Evolutionary conservation across 257 asterid genomes (phyloP).

Genomic region (Solanum lignicaule): DNA sequence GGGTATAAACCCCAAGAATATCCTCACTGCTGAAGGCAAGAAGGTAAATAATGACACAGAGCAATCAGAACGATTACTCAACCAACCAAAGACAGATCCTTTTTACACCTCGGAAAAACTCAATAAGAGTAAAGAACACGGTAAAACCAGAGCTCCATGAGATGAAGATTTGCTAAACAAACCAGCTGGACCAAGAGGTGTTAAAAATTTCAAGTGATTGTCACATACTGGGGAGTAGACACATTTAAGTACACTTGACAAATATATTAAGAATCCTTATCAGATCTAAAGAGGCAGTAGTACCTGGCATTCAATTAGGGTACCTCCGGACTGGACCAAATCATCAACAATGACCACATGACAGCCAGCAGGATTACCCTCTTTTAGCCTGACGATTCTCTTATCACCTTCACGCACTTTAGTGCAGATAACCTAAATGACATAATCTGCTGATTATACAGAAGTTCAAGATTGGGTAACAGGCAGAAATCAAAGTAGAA

Average conservation of each 20-base stretch:
- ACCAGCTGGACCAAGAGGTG: background rate
- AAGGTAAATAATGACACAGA: background rate
- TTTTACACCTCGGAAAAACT: background rate
- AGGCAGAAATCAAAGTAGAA: background rate
- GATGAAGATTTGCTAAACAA: background rate
- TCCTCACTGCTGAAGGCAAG: background rate
- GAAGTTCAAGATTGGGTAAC: background rate
- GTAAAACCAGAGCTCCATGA: background rate
- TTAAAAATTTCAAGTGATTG: background rate
- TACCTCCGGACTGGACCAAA: slow-evolving; percentile 94
- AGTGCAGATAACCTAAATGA: slow-evolving; percentile 70
- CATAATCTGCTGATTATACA: background rate
- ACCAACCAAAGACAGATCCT: background rate
- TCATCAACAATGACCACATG: slow-evolving; percentile 97
- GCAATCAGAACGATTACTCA: background rate
- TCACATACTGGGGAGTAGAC: background rate
- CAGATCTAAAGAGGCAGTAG: slow-evolving; percentile 1
- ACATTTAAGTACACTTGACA: background rate
- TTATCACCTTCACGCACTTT: slow-evolving; percentile 97
- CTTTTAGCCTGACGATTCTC: slow-evolving; percentile 82
- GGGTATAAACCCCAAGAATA: background rate
- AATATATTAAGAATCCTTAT: background rate
- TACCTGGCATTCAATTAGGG: slow-evolving; percentile 95
- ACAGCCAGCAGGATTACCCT: slow-evolving; percentile 84
- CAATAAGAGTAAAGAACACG: background rate